Evolutionary conservation across 2,329 filamentous ascomycete genomes (phyloP).

Genomic region (Thelonectria rubi): DNA sequence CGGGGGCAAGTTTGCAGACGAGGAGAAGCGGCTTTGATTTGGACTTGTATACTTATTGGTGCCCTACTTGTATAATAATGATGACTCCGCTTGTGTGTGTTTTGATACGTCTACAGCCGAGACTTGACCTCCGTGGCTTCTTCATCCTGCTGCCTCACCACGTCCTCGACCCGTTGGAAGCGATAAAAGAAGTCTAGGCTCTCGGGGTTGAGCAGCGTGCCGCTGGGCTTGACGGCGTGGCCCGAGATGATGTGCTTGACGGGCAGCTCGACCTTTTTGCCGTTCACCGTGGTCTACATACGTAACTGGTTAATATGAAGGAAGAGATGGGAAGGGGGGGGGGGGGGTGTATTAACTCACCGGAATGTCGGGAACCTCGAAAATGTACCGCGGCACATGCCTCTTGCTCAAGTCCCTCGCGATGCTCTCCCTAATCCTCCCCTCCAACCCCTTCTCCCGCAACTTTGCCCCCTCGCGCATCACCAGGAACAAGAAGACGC

Average conservation of each 20-base stretch:
- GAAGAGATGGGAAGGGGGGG: neutral
- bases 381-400: slow-evolving; percentile 81
- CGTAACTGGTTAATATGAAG: neutral
- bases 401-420: slow-evolving; percentile 72
- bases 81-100: neutral
- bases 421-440: slow-evolving; percentile 71
- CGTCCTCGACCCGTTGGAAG: slow-evolving; percentile 60
- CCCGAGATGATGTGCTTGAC: slow-evolving; percentile 87
- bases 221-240: slow-evolving; percentile 76
- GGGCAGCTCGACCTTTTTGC: slow-evolving; percentile 86
- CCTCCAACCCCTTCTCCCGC: slow-evolving; percentile 59
- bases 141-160: slow-evolving; percentile 33
- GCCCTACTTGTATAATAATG: neutral
- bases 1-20: slow-evolving; percentile 51
- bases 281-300: slow-evolving; percentile 76
- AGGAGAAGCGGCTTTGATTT: slow-evolving; percentile 19
- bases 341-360: slow-evolving; percentile 56
- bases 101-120: slow-evolving; percentile 41
- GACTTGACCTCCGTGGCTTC: slow-evolving; percentile 32
- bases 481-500: slow-evolving; percentile 63
- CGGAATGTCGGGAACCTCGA: slow-evolving; percentile 83
- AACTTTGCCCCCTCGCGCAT: slow-evolving; percentile 67
- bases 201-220: slow-evolving; percentile 79
- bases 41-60: neutral
- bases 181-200: slow-evolving; percentile 82